phyloP scores from a whole-genome alignment of 495 filamentous ascomycete genomes.

The Extremus antarcticus region DNA sequence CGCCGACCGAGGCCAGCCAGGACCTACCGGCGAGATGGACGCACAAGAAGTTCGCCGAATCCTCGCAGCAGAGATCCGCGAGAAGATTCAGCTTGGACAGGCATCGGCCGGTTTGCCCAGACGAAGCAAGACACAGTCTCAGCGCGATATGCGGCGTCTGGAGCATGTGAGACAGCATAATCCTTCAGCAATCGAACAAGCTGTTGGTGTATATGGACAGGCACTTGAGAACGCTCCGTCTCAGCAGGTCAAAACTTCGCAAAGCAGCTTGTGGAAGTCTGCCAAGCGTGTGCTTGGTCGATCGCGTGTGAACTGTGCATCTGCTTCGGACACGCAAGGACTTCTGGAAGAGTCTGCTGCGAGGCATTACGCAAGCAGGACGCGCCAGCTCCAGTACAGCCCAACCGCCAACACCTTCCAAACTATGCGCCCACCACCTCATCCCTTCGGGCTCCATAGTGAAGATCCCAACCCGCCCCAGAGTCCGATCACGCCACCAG shows the following conservation, averaged over 20 bases:
- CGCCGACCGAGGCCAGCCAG: background rate
- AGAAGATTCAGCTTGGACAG: background rate
- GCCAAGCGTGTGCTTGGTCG: background rate
- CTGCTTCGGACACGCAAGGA: background rate
- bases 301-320: background rate
- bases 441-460: background rate
- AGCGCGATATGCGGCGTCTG: background rate
- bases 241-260: background rate
- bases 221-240: background rate
- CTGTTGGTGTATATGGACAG: background rate
- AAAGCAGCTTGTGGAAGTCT: background rate
- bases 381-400: background rate
- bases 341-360: background rate
- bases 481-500: background rate
- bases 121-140: background rate
- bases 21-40: background rate
- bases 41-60: background rate
- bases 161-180: background rate
- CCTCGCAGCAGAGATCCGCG: background rate
- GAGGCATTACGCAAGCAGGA: background rate
- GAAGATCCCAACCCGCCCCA: background rate
- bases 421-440: background rate
- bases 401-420: slow-evolving; percentile 3
- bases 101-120: background rate
- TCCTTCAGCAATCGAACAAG: background rate